Base-by-base conservation (phyloP, 495 filamentous ascomycete species). In the Xanthoparmelia taractica region DNA sequence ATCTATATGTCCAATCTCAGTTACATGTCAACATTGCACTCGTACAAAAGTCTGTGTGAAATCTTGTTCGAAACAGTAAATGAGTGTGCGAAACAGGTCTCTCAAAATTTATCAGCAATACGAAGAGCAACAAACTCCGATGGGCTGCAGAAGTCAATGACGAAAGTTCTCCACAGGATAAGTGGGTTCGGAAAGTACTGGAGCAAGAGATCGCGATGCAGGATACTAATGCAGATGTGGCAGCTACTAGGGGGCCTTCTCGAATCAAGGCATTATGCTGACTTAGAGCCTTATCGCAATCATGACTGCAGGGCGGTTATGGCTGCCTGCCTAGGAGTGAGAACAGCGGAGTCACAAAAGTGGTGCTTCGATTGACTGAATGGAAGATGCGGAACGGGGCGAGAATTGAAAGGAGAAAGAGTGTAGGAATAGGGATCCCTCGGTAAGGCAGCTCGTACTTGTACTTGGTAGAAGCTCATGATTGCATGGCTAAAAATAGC, bases 401-500 rank as follows among this genome's bases (percentile, higher is more conserved):
- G 2, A 34, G 29, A 15, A 31, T 29, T 0, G 25, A 52, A 31
- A n/a, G n/a, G n/a, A n/a, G n/a, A n/a, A n/a, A n/a, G n/a, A n/a
- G n/a, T n/a, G n/a, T n/a, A n/a, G n/a, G n/a, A n/a, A n/a, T n/a
- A n/a, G n/a, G n/a, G 45, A 20, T 47, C 23, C n/a, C 11, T 23
- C 10, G 0, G 13, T 20, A 25, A 25, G 45, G 23, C 0, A 23
- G 23, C 2, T 17, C 6, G 1, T 47, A 0, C n/a, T 11, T 25
- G 25, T 41, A 41, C 11, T 47, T 47, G 8, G 45, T 13, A 10
- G 48, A 29, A 25, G 13, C 25, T 54, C 27, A 25, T 11, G 50
- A 33, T 54, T 54, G 50, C 29, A 33, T 33, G 50, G 0, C 50
- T 54, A 54, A 54, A 54, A 54, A 54, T 54, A 54, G 29, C 10